Evolutionary conservation across 2,329 filamentous ascomycete genomes (phyloP).

Genomic region (Aspergillus novofumigatus): DNA sequence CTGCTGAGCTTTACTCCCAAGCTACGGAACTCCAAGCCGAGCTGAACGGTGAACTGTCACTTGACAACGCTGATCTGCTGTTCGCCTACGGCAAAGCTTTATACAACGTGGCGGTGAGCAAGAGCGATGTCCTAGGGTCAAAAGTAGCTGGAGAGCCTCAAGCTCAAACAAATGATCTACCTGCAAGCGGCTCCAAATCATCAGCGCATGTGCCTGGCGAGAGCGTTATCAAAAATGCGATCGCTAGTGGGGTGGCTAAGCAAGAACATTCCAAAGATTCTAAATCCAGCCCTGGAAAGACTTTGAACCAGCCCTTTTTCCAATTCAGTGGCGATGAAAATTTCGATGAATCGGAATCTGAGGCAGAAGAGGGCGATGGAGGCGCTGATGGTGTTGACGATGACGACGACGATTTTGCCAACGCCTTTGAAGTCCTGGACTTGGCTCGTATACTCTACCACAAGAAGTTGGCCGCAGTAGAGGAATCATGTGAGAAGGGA

Average conservation of each 20-base stretch:
- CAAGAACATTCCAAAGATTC: slow-evolving; percentile 12
- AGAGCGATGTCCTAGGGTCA: slow-evolving; percentile 89
- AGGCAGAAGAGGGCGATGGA: slow-evolving; percentile 40
- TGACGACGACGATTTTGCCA: slow-evolving; percentile 61
- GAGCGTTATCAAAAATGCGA: slow-evolving; percentile 24
- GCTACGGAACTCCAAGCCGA: slow-evolving; percentile 87
- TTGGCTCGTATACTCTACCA: slow-evolving; percentile 56
- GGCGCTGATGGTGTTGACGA: slow-evolving; percentile 52
- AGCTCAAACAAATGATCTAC: slow-evolving; percentile 50
- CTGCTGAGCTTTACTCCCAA: slow-evolving; percentile 81
- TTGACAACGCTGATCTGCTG: slow-evolving; percentile 87
- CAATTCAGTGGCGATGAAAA: slow-evolving; percentile 94
- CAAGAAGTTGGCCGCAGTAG: slow-evolving; percentile 51
- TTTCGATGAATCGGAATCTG: slow-evolving; percentile 72
- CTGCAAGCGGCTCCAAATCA: slow-evolving; percentile 36
- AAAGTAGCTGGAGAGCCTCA: slow-evolving; percentile 61
- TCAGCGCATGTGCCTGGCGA: slow-evolving; percentile 14
- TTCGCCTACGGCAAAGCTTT: slow-evolving; percentile 92
- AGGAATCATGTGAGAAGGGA: slow-evolving; percentile 45
- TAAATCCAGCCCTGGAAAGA: slow-evolving; percentile 9
- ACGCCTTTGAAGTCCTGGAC: slow-evolving; percentile 61
- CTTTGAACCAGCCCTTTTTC: slow-evolving; percentile 63
- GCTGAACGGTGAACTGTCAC: slow-evolving; percentile 86
- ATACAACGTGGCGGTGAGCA: slow-evolving; percentile 89
- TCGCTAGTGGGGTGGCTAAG: slow-evolving; percentile 19